Percentiles rank a stretch among this genome's conserved stretches.
phyloP scores from a whole-genome alignment of 768 basidiomycete species.

The Lentinula detonsa region DNA sequence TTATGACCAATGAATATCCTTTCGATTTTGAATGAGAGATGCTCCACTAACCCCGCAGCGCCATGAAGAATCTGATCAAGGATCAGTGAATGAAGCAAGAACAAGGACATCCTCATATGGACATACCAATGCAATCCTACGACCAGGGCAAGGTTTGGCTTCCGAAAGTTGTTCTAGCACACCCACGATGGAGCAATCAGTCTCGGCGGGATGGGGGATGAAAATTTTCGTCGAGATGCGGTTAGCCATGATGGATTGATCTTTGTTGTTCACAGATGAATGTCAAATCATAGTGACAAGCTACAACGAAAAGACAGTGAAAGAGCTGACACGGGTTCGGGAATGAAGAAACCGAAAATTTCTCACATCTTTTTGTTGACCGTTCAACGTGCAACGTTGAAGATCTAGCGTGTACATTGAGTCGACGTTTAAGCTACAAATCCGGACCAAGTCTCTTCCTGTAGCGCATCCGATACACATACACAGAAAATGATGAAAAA shows the following conservation, averaged over 20 bases:
- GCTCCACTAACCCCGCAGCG: slow-evolving; percentile 56
- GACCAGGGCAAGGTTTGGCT: slow-evolving; percentile 43
- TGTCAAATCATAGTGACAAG: too few species aligned
- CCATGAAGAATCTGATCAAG: slow-evolving; percentile 66
- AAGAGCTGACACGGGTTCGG: too few species aligned
- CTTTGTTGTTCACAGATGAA: not conserved
- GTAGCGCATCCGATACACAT: too few species aligned
- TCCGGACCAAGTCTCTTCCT: too few species aligned
- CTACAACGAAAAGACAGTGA: too few species aligned
- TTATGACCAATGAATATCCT: not conserved
- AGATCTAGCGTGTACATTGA: too few species aligned
- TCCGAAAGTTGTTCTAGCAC: slow-evolving; percentile 56
- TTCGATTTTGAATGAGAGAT: not conserved
- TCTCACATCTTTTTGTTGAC: too few species aligned
- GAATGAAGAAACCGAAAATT: too few species aligned
- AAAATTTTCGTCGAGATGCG: slow-evolving; percentile 41
- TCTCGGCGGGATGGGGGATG: slow-evolving; percentile 45
- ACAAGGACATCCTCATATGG: slow-evolving; percentile 12
- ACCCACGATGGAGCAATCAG: slow-evolving; percentile 43
- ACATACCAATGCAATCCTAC: slow-evolving; percentile 62
- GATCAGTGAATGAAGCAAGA: slow-evolving; percentile 8
- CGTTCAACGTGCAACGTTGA: too few species aligned
- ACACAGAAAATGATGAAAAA: not conserved
- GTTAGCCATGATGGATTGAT: slow-evolving; percentile 11
- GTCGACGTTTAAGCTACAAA: too few species aligned